Evolutionary conservation across 345 rosid genomes (phyloP), one percentile per base, ranked within the genome.

Genomic region (Viola odorata): DNA sequence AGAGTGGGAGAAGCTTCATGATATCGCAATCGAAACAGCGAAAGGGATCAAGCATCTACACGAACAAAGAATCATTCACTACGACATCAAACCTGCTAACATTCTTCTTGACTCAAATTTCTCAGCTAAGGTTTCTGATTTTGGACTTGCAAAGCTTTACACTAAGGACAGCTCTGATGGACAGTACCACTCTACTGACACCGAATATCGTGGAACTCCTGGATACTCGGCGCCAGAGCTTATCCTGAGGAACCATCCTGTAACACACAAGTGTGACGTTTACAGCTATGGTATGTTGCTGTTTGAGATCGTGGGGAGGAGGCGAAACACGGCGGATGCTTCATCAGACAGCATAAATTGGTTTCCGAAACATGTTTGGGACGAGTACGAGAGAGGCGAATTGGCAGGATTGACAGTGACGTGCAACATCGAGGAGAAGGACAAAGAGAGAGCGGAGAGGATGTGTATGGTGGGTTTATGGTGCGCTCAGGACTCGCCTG

Each of bases 11-110:
- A 66, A 66, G 13, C 23, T 66, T 37, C 57, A 50, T 3, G 52
- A 6, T 13, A 41, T 74, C 39, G 70, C 74, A 0, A 12, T 65
- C 7, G 74, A 74, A 8, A 64, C 23, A 0, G 74, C 74, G 0
- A 69, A 57, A 45, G 78, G 71, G 8, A 41, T 69, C 3, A 66
- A 70, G 0, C 64, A 74, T 41, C 52, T 74, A 13, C 78, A 69
- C 37, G 70, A 64, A 52, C 57, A 64, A 41, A 37, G 57, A 42
- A 74, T 74, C 10, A 13, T 74, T 1, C 78, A 69, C 38, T 74
- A 65, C 0, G 78, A 74, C 61, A 74, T 74, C 51, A 74, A 74
- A 57, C 71, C 78, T 5, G 70, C 38, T n/a, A 74, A 74, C 38
- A 47, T 74, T 4, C 67, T 74, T 3, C 61, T 74, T 6, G 71